A percentile compares a stretch with the other conserved stretches of the same genome.
Evolutionary conservation across 2,329 filamentous ascomycete genomes (phyloP).

Genomic region (Trichophyton equinum): DNA sequence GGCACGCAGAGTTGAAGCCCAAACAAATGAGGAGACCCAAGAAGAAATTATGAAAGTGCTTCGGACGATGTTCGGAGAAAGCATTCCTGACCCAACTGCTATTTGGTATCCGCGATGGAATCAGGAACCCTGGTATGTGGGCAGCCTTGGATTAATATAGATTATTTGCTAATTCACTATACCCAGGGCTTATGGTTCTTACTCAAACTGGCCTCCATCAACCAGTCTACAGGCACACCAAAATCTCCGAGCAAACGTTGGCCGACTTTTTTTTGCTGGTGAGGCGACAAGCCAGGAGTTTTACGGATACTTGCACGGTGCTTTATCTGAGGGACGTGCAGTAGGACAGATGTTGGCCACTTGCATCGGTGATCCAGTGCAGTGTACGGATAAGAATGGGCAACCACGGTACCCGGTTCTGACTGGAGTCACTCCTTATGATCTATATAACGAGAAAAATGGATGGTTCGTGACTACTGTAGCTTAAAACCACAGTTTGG

Average conservation of each 20-base stretch:
- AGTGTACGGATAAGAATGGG: conserved; percentile 3
- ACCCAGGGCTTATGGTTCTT: conserved; percentile 42
- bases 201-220: conserved; percentile 55
- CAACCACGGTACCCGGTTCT: neutral
- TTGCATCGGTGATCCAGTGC: neutral
- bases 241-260: conserved; percentile 53
- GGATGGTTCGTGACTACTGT: neutral
- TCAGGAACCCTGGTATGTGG: conserved; percentile 29
- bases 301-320: conserved; percentile 54
- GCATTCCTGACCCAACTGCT: conserved; percentile 46
- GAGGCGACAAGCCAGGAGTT: conserved; percentile 52
- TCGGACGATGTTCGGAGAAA: conserved; percentile 48
- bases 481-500: neutral
- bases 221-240: conserved; percentile 54
- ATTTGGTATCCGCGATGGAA: conserved; percentile 53
- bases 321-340: conserved; percentile 45
- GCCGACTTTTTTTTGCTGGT: conserved; percentile 51
- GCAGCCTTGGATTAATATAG: neutral
- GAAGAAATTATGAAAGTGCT: conserved; percentile 46
- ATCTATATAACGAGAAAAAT: neutral
- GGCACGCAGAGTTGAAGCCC: conserved; percentile 46
- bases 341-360: conserved; percentile 27
- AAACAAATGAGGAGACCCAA: conserved; percentile 46
- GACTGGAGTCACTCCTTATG: conserved; percentile 2
- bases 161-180: neutral